Percentiles rank a stretch among this genome's conserved stretches.
Evolutionary conservation across 768 basidiomycete species (phyloP).

Genomic region (Boletus speciosus): DNA sequence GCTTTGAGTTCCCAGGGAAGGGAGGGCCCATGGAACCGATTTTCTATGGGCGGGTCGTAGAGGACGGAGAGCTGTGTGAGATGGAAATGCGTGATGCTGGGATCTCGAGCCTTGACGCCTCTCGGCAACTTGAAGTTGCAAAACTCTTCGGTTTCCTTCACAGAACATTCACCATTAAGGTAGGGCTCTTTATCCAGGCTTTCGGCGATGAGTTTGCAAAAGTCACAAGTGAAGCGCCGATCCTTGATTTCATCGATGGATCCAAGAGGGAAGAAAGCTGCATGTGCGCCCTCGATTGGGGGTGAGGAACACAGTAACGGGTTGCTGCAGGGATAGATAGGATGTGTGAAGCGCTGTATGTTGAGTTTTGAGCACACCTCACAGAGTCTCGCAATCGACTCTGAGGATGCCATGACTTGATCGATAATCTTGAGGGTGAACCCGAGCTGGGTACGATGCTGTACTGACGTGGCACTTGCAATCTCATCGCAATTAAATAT

Average conservation of each 20-base stretch:
- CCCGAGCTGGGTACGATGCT: too few relatives aligned
- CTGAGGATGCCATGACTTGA: background rate
- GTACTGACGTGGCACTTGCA: too few relatives aligned
- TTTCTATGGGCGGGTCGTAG: background rate
- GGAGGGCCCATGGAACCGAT: background rate
- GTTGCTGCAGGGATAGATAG: background rate
- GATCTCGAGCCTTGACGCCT: background rate
- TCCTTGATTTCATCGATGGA: constrained; percentile 13
- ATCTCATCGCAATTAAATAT: background rate
- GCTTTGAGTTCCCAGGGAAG: constrained; percentile 12
- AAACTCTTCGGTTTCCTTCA: background rate
- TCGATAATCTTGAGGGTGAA: background rate
- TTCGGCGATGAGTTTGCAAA: constrained; percentile 16
- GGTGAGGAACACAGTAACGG: background rate
- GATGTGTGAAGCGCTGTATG: background rate
- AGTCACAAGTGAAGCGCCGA: constrained; percentile 7
- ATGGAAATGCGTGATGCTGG: constrained; percentile 13
- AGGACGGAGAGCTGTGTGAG: constrained; percentile 7
- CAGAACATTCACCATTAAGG: constrained; percentile 5
- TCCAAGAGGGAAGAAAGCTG: background rate
- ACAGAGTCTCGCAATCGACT: constrained; percentile 1
- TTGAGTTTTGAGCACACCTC: constrained; percentile 5
- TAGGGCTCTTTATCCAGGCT: constrained; percentile 6
- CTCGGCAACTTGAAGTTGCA: constrained; percentile 8
- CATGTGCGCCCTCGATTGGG: background rate